phyloP scores from a whole-genome alignment of 2,329 filamentous ascomycete species.

The Westerdykella ornata region DNA sequence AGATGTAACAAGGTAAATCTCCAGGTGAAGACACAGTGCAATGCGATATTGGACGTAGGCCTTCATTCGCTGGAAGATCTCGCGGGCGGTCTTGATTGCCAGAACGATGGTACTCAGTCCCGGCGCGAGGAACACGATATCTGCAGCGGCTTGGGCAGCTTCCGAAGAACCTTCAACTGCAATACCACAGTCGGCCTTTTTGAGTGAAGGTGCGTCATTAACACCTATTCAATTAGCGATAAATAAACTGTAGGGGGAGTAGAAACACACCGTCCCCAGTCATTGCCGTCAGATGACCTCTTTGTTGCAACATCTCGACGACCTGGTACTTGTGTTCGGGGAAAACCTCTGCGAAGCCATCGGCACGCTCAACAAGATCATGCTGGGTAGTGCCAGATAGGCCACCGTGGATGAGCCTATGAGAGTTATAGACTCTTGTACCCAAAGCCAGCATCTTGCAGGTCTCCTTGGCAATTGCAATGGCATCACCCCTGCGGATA shows the following conservation, averaged over 20 bases:
- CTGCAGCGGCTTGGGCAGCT: slow-evolving; percentile 64
- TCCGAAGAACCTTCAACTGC: slow-evolving; percentile 66
- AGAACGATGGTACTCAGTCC: slow-evolving; percentile 65
- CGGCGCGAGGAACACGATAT: slow-evolving; percentile 69
- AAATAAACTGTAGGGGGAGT: not conserved
- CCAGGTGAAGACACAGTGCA: slow-evolving; percentile 64
- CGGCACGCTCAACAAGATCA: slow-evolving; percentile 68
- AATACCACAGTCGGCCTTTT: slow-evolving; percentile 69
- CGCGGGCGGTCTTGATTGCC: slow-evolving; percentile 66
- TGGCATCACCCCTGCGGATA: slow-evolving; percentile 57
- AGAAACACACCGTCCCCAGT: slow-evolving; percentile 56
- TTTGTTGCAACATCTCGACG: slow-evolving; percentile 68
- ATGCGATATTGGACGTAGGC: slow-evolving; percentile 72
- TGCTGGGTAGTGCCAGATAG: slow-evolving; percentile 66
- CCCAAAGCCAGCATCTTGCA: slow-evolving; percentile 75
- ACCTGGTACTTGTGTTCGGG: slow-evolving; percentile 72
- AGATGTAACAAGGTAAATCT: slow-evolving; percentile 69
- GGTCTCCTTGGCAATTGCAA: slow-evolving; percentile 73
- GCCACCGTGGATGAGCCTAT: slow-evolving; percentile 70
- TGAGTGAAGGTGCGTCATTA: slow-evolving; percentile 66
- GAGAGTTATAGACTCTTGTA: slow-evolving; percentile 76
- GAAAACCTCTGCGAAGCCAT: slow-evolving; percentile 69
- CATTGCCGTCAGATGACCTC: slow-evolving; percentile 67
- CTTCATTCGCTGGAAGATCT: slow-evolving; percentile 76
- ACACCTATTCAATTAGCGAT: slow-evolving; percentile 42